These are phyloP conservation scores for Rhizopus stolonifer DNA, from an alignment of 371 early-diverging fungal genomes.

Conservation along the genomic window DNA sequence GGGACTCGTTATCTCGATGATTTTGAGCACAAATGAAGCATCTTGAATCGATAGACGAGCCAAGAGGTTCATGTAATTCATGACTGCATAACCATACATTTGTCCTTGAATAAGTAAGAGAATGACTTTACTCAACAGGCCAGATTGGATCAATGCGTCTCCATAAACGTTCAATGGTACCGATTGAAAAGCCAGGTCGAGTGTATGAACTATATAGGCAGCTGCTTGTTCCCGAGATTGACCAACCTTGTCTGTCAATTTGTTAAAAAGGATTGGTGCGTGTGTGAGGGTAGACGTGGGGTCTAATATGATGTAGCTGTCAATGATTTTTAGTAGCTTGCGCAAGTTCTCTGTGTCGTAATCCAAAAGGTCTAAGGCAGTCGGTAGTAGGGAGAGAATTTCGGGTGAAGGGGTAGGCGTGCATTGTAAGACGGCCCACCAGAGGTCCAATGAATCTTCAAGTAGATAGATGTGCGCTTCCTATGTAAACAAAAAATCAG, in stretches of 20 bases:
- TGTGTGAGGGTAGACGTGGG: conserved; percentile 48
- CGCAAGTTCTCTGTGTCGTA: conserved; percentile 75
- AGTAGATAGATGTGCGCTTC: conserved; percentile 81
- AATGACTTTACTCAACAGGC: conserved; percentile 54
- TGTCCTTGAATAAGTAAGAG: conserved; percentile 53
- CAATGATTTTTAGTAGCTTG: conserved; percentile 72
- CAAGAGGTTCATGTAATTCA: conserved; percentile 63
- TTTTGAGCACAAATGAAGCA: conserved; percentile 46
- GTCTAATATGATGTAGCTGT: conserved; percentile 76
- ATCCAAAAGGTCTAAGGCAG: conserved; percentile 64
- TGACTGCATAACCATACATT: conserved; percentile 63
- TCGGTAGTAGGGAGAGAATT: conserved; percentile 64
- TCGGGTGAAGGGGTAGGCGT: conserved; percentile 50
- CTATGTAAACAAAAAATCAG: conserved; percentile 28
- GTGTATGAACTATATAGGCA: conserved; percentile 57
- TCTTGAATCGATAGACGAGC: conserved; percentile 68
- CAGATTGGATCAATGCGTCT: conserved; percentile 53
- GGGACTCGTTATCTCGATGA: conserved; percentile 45
- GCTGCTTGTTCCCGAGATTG: conserved; percentile 64
- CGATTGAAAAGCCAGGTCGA: conserved; percentile 59
- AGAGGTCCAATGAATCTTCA: conserved; percentile 87
- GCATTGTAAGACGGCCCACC: conserved; percentile 78
- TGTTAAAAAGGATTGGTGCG: conserved; percentile 48
- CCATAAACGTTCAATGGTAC: conserved; percentile 53
- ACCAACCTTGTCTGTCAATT: conserved; percentile 56